Conservation (phyloP, 192 early-diverging fungal genomes). For the Umbelopsis ramanniana region DNA sequence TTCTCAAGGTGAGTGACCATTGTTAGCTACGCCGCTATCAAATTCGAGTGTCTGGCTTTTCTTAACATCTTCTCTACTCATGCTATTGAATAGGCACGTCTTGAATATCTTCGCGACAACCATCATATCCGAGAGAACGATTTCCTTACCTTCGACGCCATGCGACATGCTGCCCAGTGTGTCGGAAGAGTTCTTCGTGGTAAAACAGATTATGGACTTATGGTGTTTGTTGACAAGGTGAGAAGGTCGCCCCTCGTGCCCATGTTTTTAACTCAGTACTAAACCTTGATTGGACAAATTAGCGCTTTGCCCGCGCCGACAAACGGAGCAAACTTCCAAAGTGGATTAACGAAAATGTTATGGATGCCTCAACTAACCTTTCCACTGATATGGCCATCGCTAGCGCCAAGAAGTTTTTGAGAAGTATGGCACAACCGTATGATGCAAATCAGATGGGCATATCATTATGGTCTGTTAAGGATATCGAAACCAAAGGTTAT, state of each 20-base stretch:
- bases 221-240: constrained; percentile 98
- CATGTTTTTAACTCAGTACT: background rate
- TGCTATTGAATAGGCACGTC: constrained; percentile 62
- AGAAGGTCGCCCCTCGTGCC: background rate
- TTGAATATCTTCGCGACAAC: constrained; percentile 95
- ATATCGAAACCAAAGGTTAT: constrained; percentile 55
- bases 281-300: background rate
- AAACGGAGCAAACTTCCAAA: constrained; percentile 95
- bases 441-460: constrained; percentile 83
- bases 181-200: constrained; percentile 96
- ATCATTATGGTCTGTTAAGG: constrained; percentile 84
- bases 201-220: constrained; percentile 98
- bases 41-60: background rate
- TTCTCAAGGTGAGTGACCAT: constrained; percentile 68
- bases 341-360: constrained; percentile 94
- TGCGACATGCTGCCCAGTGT: constrained; percentile 99
- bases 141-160: constrained; percentile 98
- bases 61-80: background rate
- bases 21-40: background rate
- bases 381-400: constrained; percentile 97
- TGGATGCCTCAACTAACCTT: constrained; percentile 86
- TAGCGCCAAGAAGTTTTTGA: constrained; percentile 90
- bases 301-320: constrained; percentile 91
- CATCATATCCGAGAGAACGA: constrained; percentile 97
- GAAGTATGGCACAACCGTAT: constrained; percentile 95